Base-by-base conservation (phyloP, 2,329 filamentous ascomycete species). In the Uncinocarpus reesii region DNA sequence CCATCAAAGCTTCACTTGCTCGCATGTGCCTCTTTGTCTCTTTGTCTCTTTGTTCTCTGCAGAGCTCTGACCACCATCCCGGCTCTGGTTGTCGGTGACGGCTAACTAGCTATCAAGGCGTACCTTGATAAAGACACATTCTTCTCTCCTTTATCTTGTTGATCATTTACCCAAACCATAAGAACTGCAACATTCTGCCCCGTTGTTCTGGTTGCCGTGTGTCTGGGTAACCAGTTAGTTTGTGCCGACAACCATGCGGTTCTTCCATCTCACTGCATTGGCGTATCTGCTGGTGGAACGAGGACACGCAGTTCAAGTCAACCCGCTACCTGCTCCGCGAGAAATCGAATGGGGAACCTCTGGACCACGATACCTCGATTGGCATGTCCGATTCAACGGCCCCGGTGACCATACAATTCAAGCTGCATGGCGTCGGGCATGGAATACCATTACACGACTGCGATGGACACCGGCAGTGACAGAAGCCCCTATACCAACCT, bases 381-480 rank as follows among this genome's bases (percentile, higher is more conserved):
- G 58, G 10, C 50, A 61, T 28, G 58, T 76, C 16, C 54, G 57
- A 2, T 60, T 75, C 41, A 66, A 64, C 20, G 63, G 64, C 13
- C 55, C 65, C 6, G 50, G 65, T 40, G 61, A 66, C 26, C 47
- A 62, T 4, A 57, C 76, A 36, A 54, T 76, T 32, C 53, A 53
- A 8, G 63, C 69, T 40, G 76, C 69, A 13, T 79, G 75, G 70
- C 60, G 68, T 45, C 74, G 76, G 47, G 67, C 73, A 15, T 72
- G 64, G 61, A 57, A 64, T 7, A 60, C 72, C 37, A 75, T 79
- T 48, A 62, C 56, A 34, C 65, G 65, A 1, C 61, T 79, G 24
- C 67, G 72, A 62, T 80, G 76, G 76, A 67, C 71, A 8, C 76
- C 76, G 1, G 67, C 69, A 29, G 76, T 73, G 7, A 65, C 65